Conservation (phyloP, 768 basidiomycete genomes). For the Lepiota venenata region DNA sequence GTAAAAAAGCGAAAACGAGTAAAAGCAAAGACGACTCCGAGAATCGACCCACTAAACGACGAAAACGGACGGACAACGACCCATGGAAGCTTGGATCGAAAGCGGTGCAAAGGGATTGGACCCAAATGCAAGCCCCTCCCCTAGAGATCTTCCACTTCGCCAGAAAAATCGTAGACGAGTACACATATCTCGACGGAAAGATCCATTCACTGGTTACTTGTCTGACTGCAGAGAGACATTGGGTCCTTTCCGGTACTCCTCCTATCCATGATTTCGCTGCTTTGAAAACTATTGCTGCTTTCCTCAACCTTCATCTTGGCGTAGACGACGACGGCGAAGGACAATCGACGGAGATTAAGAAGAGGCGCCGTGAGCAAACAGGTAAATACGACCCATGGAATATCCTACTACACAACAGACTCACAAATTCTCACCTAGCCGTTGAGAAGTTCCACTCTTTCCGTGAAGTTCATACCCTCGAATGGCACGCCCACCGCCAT, state of each 20-base stretch:
- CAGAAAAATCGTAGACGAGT: constrained; percentile 90
- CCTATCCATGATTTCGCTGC: constrained; percentile 89
- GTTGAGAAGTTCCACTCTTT: constrained; percentile 96
- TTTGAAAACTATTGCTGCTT: constrained; percentile 86
- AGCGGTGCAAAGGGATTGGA: constrained; percentile 71
- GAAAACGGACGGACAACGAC: constrained; percentile 63
- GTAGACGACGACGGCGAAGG: constrained; percentile 88
- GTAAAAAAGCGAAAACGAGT: constrained; percentile 31
- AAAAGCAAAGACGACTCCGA: constrained; percentile 32
- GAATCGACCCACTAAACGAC: constrained; percentile 48
- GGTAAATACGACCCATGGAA: constrained; percentile 39
- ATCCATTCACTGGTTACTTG: constrained; percentile 75
- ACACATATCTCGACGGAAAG: constrained; percentile 86
- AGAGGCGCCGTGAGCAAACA: constrained; percentile 80
- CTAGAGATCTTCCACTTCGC: constrained; percentile 92
- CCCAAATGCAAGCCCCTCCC: constrained; percentile 75
- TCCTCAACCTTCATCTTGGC: constrained; percentile 88
- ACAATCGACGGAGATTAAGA: constrained; percentile 70
- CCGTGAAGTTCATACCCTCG: constrained; percentile 87
- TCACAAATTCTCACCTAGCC: constrained; percentile 37
- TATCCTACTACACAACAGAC: not conserved
- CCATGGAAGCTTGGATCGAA: constrained; percentile 72
- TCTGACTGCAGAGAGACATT: constrained; percentile 74
- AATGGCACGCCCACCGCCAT: constrained; percentile 91
- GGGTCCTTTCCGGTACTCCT: constrained; percentile 97